Evolutionary conservation across 371 early-diverging fungal species (phyloP).

Genomic region (Thermomucor indicae-seudaticae): DNA sequence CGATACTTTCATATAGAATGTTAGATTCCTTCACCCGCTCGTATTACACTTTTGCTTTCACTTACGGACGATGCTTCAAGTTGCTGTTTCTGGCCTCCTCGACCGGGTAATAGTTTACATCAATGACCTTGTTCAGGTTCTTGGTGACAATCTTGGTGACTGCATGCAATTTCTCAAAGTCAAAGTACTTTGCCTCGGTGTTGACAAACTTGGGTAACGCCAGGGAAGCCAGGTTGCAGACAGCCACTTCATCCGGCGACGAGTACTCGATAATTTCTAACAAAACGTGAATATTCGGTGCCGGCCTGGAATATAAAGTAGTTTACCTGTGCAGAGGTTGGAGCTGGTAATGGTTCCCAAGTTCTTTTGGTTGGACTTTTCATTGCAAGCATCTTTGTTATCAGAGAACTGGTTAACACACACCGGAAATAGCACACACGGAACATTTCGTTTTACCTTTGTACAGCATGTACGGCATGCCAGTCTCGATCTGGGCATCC

Average conservation of each 20-base stretch:
- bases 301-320: not conserved
- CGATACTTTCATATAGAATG: conserved; percentile 49
- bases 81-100: conserved; percentile 84
- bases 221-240: conserved; percentile 98
- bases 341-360: conserved; percentile 94
- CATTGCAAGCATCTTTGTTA: conserved; percentile 87
- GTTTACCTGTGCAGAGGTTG: conserved; percentile 63
- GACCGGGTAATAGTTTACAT: conserved; percentile 97
- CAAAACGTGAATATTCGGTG: not conserved
- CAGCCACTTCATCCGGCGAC: conserved; percentile 93
- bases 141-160: conserved; percentile 81
- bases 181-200: conserved; percentile 36
- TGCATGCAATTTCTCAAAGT: conserved; percentile 52
- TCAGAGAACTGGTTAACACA: no score
- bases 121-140: conserved; percentile 97
- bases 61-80: conserved; percentile 85
- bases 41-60: not conserved
- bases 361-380: conserved; percentile 97
- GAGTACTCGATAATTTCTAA: conserved; percentile 96
- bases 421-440: not conserved
- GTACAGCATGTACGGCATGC: conserved; percentile 96
- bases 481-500: conserved; percentile 96
- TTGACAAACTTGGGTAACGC: conserved; percentile 91
- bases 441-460: conserved; percentile 43
- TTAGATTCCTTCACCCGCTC: not conserved